Evolutionary conservation across 148 eudicot species (phyloP), one percentile per base, ranked within the genome.

Genomic region (Heliosperma pusillum): DNA sequence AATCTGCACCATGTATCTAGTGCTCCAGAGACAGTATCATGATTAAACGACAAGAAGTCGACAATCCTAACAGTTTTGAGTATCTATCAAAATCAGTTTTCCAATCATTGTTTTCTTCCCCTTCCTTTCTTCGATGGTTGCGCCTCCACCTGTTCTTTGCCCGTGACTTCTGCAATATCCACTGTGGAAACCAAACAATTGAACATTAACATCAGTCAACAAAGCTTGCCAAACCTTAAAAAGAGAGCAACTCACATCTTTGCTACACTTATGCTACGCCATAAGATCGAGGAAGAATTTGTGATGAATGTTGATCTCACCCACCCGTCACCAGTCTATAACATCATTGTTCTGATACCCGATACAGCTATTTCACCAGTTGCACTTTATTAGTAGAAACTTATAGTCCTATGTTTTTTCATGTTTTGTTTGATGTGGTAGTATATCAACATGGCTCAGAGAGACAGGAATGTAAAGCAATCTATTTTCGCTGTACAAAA

Each of bases 71-170:
- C 2, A 50, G 55, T 20, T 65, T 65, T 40, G 42, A 71, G 21
- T 25, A 59, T 66, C 76, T 71, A 75, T 40, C 70, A 12, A 52
- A 79, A 70, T 17, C 67, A 40, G 24, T 36, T 25, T 42, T 57
- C 76, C 45, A 7, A 57, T 82, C 82, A 90, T 83, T 94, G 98
- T 70, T 94, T 94, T 85, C 98, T 88, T 82, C 97, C 97, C 65
- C 98, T 84, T 77, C 98, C 96, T 79, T 88, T 94, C 88, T 87
- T 91, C 53, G 90, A 57, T 66, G 96, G 93, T 61, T 88, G 97
- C 67, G 89, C 81, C 64, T 93, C 98, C 57, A 44, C 78, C 75
- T 94, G 97, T 77, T 90, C 93, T 82, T 90, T 91, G 60, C 92
- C 97, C 20, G 93, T 82, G 30, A 86, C 92, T 85, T 94, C 98